phyloP scores from a whole-genome alignment of 179 eudicot species.

The Patellifolia procumbens region DNA sequence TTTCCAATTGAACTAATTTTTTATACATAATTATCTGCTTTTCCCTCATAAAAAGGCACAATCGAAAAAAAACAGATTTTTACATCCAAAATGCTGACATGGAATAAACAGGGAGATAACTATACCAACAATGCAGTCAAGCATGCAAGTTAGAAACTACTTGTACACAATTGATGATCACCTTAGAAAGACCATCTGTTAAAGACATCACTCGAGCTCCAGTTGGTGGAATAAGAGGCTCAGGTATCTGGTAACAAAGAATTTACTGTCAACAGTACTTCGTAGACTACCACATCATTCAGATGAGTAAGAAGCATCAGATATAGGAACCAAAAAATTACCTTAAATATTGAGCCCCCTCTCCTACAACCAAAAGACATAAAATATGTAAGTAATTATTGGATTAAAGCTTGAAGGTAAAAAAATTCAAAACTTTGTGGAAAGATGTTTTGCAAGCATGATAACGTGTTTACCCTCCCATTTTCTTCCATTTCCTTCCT shows the following conservation, averaged over 20 bases:
- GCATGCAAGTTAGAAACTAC: constrained; percentile 8
- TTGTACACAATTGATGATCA: constrained; percentile 13
- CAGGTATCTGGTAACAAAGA: constrained; percentile 68
- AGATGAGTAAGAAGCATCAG: constrained; percentile 9
- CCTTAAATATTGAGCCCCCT: constrained; percentile 94
- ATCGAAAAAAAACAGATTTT: not conserved
- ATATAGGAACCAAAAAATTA: constrained; percentile 21
- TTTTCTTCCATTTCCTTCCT: constrained; percentile 98
- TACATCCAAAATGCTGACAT: not conserved
- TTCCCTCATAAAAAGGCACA: not conserved
- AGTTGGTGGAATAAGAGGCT: constrained; percentile 92
- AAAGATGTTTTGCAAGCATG: constrained; percentile 1
- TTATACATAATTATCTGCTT: no score
- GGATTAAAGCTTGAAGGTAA: not conserved
- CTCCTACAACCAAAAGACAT: constrained; percentile 52
- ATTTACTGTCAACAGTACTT: constrained; percentile 14
- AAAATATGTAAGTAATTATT: constrained; percentile 9
- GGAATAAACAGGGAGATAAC: not conserved
- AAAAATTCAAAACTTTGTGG: not conserved
- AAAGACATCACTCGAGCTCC: constrained; percentile 99
- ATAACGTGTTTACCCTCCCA: constrained; percentile 77
- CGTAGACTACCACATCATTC: constrained; percentile 2
- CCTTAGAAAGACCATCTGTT: constrained; percentile 97
- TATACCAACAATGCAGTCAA: not conserved
- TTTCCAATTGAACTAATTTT: not conserved